Evolutionary conservation across 768 basidiomycete genomes (phyloP).

Genomic region (Lyophyllum semitale): DNA sequence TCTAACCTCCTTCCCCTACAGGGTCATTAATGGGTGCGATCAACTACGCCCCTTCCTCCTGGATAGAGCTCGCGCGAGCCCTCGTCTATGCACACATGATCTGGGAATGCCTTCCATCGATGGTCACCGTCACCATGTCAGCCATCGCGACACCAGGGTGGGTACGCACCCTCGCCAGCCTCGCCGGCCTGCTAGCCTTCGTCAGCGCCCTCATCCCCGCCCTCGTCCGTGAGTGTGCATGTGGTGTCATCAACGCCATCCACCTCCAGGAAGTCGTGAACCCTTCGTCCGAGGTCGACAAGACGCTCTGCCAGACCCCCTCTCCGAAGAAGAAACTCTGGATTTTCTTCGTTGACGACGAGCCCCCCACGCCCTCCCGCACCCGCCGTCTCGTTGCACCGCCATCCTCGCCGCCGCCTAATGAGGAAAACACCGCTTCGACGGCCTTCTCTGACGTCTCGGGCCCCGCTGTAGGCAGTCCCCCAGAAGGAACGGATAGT

Average conservation of each 20-base stretch:
- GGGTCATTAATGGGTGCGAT: neutral
- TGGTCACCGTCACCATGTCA: neutral
- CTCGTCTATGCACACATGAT: slow-evolving; percentile 2
- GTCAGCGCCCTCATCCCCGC: slow-evolving; percentile 1
- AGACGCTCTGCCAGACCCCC: slow-evolving; percentile 7
- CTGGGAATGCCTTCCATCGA: slow-evolving; percentile 1
- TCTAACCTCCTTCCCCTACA: neutral
- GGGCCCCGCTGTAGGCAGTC: neutral
- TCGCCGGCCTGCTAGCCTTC: slow-evolving; percentile 7
- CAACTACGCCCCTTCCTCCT: neutral
- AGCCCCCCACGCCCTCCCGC: neutral
- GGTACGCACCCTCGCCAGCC: slow-evolving; percentile 3
- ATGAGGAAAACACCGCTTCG: neutral
- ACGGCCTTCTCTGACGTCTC: neutral
- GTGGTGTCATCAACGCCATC: slow-evolving; percentile 1
- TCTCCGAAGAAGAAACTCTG: slow-evolving; percentile 10
- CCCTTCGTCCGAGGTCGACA: neutral
- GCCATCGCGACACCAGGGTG: neutral
- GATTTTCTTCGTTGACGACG: slow-evolving; percentile 2
- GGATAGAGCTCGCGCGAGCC: neutral
- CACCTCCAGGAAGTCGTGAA: neutral
- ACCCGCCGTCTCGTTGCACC: neutral
- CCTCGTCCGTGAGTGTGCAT: neutral
- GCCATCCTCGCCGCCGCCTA: neutral
- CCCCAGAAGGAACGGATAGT: neutral